Base-by-base conservation (phyloP, 208 protist species). In the Trypanosomatidae sp. region DNA sequence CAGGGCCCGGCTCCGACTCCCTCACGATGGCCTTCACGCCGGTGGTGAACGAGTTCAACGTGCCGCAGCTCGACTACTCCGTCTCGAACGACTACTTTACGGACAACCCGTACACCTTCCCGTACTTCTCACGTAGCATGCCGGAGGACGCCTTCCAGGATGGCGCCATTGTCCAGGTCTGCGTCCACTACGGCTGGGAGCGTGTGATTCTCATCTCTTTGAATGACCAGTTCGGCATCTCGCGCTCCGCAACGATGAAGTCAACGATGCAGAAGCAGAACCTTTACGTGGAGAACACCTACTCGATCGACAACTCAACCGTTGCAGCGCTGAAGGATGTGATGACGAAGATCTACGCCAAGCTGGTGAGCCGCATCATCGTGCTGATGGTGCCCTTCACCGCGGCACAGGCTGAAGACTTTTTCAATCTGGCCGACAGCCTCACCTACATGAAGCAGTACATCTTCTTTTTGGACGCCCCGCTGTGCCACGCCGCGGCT, bases 51-150 rank as follows among this genome's bases (percentile, higher is more conserved):
- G 80, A 93, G 76, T 97, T 91, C 73, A 39, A 71, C 10, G 80
- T 92, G n/a, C 74, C 89, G 19, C 88, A 92, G 79, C 41, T 97
- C 7, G 92, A 97, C 66, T 97, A 93, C 76, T 83, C 77, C 58
- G 82, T 86, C 15, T 80, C 88, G 1, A 91, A 87, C 60, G 78
- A 83, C 69, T 80, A 87, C 70, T 87, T 91, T 78, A 85, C 80
- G 58, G 73, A 75, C 71, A 77, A 87, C 58, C 73, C 77, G 50
- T 87, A 85, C 71, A 77, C 69, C 7, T 91, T 85, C 76, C 92
- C 92, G 52, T 92, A 88, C 70, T 95, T 95, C 69, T 95, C 90
- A 19, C 86, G 92, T 43, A 87, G 83, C 13, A 74, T 85, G 30
- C 87, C 90, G 4, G 25, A 59, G 17, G 81, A 95, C 64, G 46